Base-by-base conservation (phyloP, 805 yeast genomes). In the Candida nemodendra region DNA sequence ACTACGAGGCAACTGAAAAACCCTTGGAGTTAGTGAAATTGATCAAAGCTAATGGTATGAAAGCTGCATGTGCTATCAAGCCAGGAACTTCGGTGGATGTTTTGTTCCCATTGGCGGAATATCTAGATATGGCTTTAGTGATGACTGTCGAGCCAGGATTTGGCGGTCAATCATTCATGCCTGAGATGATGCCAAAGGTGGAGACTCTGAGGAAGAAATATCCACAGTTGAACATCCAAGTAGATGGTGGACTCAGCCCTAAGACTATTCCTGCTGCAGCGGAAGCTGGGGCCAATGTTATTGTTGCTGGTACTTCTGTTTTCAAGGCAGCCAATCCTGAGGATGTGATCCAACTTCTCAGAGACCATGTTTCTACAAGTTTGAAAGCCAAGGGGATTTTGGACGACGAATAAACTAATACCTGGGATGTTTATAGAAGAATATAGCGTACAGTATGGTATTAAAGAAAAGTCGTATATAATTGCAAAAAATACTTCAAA, bases 111-210 rank as follows among this genome's bases (percentile, higher is more conserved):
- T 66, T 85, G 41, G 91, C 82, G 18, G 82, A 81, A 32, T 68
- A 76, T 39, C 71, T 91, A 50, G 98, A 93, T 62, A 87, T 91
- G 96, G 90, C 87, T n/a, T 72, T 93, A 41, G 83, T 93, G 29
- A 93, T 91, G 98, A 93, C 99, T 2, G 98, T 93, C 24, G 99
- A 93, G 67, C 99, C 99, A 11, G 99, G 99, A 0, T 91, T 93
- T 61, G 99, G 99, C 16, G 99, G 99, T 31, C 99, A 93, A 67
- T 84, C 84, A 62, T 93, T 93, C 71, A 89, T 87, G 96, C 68
- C 79, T 14, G 86, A 79, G 42, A 90, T 91, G 96, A 90, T 93
- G 98, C 88, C 95, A 45, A 91, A 91, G 66, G 98, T 91, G 33
- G 82, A 78, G 51, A 71, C 69, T 21, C 71, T 93, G 52, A 79